Base-by-base conservation (phyloP, 1,284 basidiomycete genomes). In the Pseudozyma tsukubaensis region DNA sequence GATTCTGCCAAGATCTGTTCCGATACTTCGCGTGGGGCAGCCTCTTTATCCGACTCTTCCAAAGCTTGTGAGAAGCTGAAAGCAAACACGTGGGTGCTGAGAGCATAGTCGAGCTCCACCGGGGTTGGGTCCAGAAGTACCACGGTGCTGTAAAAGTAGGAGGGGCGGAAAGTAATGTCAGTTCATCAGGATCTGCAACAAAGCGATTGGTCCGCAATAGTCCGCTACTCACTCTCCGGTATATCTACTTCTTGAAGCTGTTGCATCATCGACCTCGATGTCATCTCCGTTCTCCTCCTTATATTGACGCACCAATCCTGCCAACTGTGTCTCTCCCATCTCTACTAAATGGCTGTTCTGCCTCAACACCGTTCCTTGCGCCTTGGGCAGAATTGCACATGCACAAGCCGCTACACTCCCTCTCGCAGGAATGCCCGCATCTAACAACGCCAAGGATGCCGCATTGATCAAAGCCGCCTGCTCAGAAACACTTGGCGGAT, bases 381-480 rank as follows among this genome's bases (percentile, higher is more conserved):
- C 3, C 88, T 89, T 39, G 88, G 77, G 59, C 3, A 86, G 45
- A 16, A 84, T 72, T 0, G 86, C 87, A n/a, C 87, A 78, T 7
- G 84, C 76, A 0, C 86, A 84, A 4, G 87, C 86, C 0, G 87
- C 69, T 4, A 87, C 82, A 29, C 87, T 83, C 0, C 85, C 87
- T 4, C 81, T 80, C 47, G 86, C 79, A 8, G 85, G 84, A n/a
- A 88, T 80, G 0, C 85, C 86, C 1, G 85, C 85, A 66, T 87
- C 86, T 29, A 88, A 66, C 16, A 86, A 76, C 0, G 87, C 85
- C 32, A 87, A 74, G 12, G 85, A 83, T 0, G 85, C 79, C 84
- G 79, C 90, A 87, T 74, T 92, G 88, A 86, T 90, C 87, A 82
- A 82, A n/a, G 82, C 85, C 19, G 86, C 87, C 77, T 85, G 83